These are phyloP conservation scores for Delonix regia DNA, from an alignment of 306 rosid genomes.

Conservation along the genomic window DNA sequence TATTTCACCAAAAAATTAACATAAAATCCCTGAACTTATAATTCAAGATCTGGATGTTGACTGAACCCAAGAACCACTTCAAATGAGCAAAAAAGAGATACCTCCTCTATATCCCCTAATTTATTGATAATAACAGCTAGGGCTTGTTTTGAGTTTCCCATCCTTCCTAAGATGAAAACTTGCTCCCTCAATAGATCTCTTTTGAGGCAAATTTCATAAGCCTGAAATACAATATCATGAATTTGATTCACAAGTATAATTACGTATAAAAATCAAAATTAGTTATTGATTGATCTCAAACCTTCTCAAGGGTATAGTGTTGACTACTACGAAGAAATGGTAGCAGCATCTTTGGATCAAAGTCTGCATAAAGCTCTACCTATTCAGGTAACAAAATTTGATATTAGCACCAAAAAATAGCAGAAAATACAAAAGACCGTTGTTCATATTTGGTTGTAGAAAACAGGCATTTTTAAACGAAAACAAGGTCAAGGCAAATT, in stretches of 20 bases:
- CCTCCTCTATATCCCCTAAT: conserved; percentile 88
- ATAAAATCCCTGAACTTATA: background rate
- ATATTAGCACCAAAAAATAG: conserved; percentile 10
- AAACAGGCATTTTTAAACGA: background rate
- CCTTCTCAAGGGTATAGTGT: conserved; percentile 89
- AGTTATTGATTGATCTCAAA: conserved; percentile 38
- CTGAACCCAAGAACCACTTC: conserved; percentile 25
- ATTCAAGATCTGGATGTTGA: conserved; percentile 14
- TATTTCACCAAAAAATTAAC: background rate
- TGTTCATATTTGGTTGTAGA: background rate
- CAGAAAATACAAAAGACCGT: background rate
- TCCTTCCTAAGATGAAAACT: conserved; percentile 87
- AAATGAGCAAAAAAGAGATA: conserved; percentile 39
- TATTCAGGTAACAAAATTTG: conserved; percentile 36
- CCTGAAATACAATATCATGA: conserved; percentile 51
- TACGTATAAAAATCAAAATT: background rate
- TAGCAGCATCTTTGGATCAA: conserved; percentile 82
- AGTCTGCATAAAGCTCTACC: conserved; percentile 92
- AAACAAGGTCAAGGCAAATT: background rate
- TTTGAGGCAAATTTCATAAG: conserved; percentile 66
- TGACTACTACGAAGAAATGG: conserved; percentile 85
- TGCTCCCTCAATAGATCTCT: conserved; percentile 73
- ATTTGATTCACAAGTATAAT: conserved; percentile 29
- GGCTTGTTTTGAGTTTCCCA: conserved; percentile 86
- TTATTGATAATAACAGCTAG: conserved; percentile 73